phyloP scores from a whole-genome alignment of 2,329 filamentous ascomycete genomes.

The Fusarium cicatricum region DNA sequence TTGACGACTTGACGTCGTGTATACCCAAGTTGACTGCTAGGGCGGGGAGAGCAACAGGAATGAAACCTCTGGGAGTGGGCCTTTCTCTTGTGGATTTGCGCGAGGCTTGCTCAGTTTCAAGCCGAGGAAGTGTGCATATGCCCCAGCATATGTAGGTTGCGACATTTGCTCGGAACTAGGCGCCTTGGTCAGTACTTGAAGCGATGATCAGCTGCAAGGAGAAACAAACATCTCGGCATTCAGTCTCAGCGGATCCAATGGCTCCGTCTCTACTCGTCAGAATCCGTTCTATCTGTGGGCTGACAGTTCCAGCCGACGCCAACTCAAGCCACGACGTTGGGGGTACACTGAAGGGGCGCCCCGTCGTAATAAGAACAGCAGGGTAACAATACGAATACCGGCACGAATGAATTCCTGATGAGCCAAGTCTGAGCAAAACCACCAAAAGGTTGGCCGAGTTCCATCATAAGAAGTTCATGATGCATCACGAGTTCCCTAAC shows the following conservation, averaged over 20 bases:
- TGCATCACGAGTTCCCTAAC: neutral
- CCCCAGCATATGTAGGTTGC: constrained; percentile 4
- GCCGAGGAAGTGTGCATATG: constrained; percentile 7
- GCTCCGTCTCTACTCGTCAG: neutral
- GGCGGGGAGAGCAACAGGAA: constrained; percentile 24
- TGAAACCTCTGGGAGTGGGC: constrained; percentile 21
- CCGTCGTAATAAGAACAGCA: neutral
- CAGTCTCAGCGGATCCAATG: constrained; percentile 12
- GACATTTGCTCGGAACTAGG: constrained; percentile 22
- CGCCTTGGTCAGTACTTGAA: constrained; percentile 27
- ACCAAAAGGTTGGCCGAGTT: neutral
- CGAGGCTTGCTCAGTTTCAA: constrained; percentile 7
- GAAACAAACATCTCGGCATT: constrained; percentile 14
- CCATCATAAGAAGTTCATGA: neutral
- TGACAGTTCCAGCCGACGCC: neutral
- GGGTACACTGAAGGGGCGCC: neutral
- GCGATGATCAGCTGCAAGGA: constrained; percentile 29
- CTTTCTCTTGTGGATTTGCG: neutral
- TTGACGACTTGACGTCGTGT: constrained; percentile 13
- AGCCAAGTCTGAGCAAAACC: no score
- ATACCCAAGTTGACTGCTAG: constrained; percentile 4
- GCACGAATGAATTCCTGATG: no score
- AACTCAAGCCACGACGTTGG: constrained; percentile 15
- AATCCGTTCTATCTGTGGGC: neutral
- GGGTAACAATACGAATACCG: neutral